Percentiles rank a stretch among this genome's conserved stretches.
Evolutionary conservation across 2,329 filamentous ascomycete species (phyloP).

Genomic region (Nigrograna mackinnonii): DNA sequence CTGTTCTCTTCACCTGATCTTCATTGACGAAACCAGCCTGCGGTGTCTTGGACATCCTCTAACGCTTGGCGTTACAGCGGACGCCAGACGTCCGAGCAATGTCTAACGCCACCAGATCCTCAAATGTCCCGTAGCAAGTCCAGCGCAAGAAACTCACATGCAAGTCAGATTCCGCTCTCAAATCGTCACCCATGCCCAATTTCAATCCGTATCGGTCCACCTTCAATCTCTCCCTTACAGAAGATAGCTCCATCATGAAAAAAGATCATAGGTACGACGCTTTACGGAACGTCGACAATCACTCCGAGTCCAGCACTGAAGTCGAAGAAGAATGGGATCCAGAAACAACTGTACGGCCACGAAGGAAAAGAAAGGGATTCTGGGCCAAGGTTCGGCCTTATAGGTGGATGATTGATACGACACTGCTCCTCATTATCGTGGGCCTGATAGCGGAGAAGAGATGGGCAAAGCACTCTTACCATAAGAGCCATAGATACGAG

Average conservation of each 20-base stretch:
- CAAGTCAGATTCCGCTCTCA: too few species aligned
- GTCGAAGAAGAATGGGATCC: constrained; percentile 30
- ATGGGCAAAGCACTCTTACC: constrained; percentile 10
- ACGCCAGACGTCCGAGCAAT: too few species aligned
- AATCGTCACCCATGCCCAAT: not conserved
- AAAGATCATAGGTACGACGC: constrained; percentile 25
- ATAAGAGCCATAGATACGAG: constrained; percentile 20
- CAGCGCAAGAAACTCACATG: too few species aligned
- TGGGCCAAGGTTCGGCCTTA: constrained; percentile 19
- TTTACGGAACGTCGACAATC: constrained; percentile 20
- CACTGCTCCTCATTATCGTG: constrained; percentile 28
- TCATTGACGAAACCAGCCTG: too few species aligned
- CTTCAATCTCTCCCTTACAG: not conserved
- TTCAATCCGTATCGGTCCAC: not conserved
- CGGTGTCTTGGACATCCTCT: too few species aligned
- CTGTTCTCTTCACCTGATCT: too few species aligned
- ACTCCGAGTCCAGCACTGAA: constrained; percentile 27
- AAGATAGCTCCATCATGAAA: constrained; percentile 13
- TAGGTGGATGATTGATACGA: constrained; percentile 32
- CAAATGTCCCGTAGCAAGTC: too few species aligned
- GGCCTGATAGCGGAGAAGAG: constrained; percentile 29
- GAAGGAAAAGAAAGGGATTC: constrained; percentile 10
- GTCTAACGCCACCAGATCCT: too few species aligned
- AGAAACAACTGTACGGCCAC: constrained; percentile 8
- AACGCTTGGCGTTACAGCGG: too few species aligned